Conservation (phyloP, 805 yeast species). For the Spathaspora girioi region DNA sequence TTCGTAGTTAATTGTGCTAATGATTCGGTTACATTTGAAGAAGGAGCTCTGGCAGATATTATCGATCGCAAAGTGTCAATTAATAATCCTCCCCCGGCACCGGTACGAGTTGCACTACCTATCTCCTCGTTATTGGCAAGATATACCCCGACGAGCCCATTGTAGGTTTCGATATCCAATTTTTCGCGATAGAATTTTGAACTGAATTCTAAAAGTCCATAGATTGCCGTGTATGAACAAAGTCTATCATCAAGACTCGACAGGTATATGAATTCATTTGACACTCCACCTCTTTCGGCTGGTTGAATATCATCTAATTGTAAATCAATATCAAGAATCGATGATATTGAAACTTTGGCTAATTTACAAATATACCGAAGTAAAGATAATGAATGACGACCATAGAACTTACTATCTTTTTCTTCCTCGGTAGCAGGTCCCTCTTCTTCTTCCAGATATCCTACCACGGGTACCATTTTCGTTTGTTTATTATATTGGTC, state of each 20-base stretch:
- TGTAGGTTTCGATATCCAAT: constrained; percentile 15
- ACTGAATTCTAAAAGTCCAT: constrained; percentile 25
- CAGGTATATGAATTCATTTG: constrained; percentile 34
- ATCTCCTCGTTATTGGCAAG: constrained; percentile 42
- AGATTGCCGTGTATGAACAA: constrained; percentile 36
- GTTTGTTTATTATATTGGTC: constrained; percentile 33
- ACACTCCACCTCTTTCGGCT: constrained; percentile 35
- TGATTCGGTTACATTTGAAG: constrained; percentile 7
- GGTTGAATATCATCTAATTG: constrained; percentile 35
- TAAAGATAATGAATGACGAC: constrained; percentile 28
- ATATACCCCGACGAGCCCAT: constrained; percentile 28
- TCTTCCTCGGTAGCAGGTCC: constrained; percentile 25
- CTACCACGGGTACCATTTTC: constrained; percentile 37
- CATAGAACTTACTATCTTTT: constrained; percentile 20
- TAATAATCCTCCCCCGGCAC: constrained; percentile 35
- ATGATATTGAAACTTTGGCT: constrained; percentile 16
- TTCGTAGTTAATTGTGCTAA: constrained; percentile 17
- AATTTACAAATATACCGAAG: constrained; percentile 29
- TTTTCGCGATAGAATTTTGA: constrained; percentile 8
- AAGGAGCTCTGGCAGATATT: not conserved
- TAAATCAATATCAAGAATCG: constrained; percentile 30
- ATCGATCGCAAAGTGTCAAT: constrained; percentile 6
- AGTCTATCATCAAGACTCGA: constrained; percentile 40
- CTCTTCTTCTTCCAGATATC: constrained; percentile 14
- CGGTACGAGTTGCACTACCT: constrained; percentile 37